Evolutionary conservation across 1,139 yeast genomes (phyloP), one percentile per base, ranked within the genome.

Genomic region (Suhomyces kunorum): DNA sequence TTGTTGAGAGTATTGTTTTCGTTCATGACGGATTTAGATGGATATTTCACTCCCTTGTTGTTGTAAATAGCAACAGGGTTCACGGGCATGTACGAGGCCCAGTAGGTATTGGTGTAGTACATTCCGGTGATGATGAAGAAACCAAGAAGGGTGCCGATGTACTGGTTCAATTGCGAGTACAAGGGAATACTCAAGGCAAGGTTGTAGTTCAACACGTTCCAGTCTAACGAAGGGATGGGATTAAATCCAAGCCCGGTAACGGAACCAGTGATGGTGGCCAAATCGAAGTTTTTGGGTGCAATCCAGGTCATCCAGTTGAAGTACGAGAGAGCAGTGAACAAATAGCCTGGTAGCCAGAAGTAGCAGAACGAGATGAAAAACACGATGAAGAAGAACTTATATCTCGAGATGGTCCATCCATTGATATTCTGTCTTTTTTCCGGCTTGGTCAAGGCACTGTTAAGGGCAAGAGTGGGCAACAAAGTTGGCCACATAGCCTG

Each of bases 261-360:
- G 2, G 44, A 34, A 1, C 59, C 58, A 1, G 56, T 51, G 13
- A 54, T 40, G 4, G 35, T 30, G 2, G 54, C 54, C 36, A 54
- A 43, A 29, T 48, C 44, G 42, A 45, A 43, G 39, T 51, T 52
- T 18, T 48, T 32, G 7, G 59, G 59, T 8, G 43, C 42, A 18
- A 53, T 53, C 58, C 59, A 54, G 0, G 59, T 48, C 45, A 48
- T 42, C 57, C 58, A 54, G 43, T 50, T 53, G 45, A 54, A 54
- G 1, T 36, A 29, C 1, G 52, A 48, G 9, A 54, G 34, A 1
- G 55, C 54, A 5, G 24, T 28, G 34, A 53, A 50, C 7, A 54
- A 32, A 34, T 53, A 54, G 31, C 50, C 42, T 4, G 59, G 58
- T n/a, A 53, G n/a, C 56, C 59, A 53, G 26, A 41, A 53, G 40